phyloP scores from a whole-genome alignment of 208 protist genomes.

The Balamuthia mandrillaris region DNA sequence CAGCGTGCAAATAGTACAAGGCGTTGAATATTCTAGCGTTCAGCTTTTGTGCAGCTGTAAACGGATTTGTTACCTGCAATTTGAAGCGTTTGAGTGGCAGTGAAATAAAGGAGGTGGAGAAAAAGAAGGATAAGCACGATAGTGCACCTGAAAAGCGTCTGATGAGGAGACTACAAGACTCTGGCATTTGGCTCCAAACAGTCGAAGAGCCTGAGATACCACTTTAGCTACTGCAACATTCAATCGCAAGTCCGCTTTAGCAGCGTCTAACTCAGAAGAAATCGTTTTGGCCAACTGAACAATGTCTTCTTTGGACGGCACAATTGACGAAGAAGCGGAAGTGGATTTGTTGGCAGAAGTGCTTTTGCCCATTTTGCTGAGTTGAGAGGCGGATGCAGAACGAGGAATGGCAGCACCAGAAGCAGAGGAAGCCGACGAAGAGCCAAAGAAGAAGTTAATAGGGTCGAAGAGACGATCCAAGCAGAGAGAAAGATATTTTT shows the following conservation, averaged over 20 bases:
- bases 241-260: too few relatives aligned
- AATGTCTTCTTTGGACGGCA: too few relatives aligned
- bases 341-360: too few relatives aligned
- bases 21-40: conserved; percentile 27
- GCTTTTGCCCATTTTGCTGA: too few relatives aligned
- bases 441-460: not conserved
- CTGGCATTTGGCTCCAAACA: not conserved
- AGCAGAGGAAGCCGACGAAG: not conserved
- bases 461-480: conserved; percentile 21
- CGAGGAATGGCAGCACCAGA: too few relatives aligned
- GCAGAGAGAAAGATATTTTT: conserved; percentile 11
- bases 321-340: too few relatives aligned
- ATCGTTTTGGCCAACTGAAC: too few relatives aligned
- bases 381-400: too few relatives aligned
- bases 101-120: not conserved
- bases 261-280: too few relatives aligned
- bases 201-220: conserved; percentile 4
- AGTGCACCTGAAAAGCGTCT: conserved; percentile 15
- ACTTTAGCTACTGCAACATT: too few relatives aligned
- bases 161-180: not conserved
- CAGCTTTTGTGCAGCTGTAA: not conserved
- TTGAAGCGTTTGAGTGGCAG: not conserved
- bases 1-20: conserved; percentile 11
- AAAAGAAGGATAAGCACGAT: not conserved
- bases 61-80: not conserved